A percentile compares a stretch with the other conserved stretches of the same genome.
Evolutionary conservation across 2,329 filamentous ascomycete genomes (phyloP).

Genomic region (Xylariaceae sp.): DNA sequence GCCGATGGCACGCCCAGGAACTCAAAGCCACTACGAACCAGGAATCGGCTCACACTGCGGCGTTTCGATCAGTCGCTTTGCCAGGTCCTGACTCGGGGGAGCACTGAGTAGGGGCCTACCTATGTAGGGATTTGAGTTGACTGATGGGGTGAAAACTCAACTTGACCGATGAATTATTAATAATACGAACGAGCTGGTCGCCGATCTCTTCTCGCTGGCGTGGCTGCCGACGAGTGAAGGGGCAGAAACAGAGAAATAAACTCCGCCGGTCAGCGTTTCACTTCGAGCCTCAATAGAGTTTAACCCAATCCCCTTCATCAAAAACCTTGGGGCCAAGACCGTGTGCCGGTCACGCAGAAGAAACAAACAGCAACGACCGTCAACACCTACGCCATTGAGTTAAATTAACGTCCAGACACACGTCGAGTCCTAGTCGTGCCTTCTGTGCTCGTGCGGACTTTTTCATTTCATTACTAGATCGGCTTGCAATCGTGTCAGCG

Average conservation of each 20-base stretch:
- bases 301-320: background rate
- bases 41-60: too few species aligned
- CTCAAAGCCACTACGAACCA: background rate
- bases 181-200: background rate
- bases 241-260: background rate
- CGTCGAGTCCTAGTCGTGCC: too few species aligned
- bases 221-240: background rate
- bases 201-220: background rate
- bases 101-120: too few species aligned
- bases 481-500: too few species aligned
- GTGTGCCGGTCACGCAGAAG: too few species aligned
- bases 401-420: background rate
- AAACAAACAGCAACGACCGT: too few species aligned
- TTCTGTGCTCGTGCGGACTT: too few species aligned
- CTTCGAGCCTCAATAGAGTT: background rate
- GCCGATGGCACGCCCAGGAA: background rate
- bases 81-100: background rate
- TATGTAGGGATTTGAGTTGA: too few species aligned
- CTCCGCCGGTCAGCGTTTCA: slow-evolving; percentile 1
- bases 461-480: too few species aligned
- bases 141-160: background rate
- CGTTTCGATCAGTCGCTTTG: background rate
- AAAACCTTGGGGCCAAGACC: too few species aligned
- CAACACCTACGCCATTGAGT: background rate
- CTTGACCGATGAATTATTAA: background rate